Conservation (phyloP, 805 yeast species). For the Pichia nanzhaoensis region DNA sequence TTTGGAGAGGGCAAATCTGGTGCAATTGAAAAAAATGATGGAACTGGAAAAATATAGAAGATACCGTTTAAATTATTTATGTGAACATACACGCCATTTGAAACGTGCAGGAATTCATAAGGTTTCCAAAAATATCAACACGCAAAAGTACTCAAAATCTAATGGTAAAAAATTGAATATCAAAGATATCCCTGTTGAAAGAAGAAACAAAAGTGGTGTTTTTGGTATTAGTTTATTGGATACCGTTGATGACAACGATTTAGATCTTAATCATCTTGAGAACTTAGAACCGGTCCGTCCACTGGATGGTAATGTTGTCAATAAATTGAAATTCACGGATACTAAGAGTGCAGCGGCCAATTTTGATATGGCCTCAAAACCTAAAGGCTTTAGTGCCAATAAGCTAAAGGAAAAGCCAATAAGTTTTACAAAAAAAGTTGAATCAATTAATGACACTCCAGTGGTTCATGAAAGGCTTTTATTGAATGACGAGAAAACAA, state of each 20-base stretch:
- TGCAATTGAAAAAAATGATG: conserved; percentile 31
- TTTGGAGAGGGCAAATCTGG: conserved; percentile 27
- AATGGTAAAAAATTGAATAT: neutral
- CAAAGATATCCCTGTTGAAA: conserved; percentile 16
- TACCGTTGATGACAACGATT: conserved; percentile 12
- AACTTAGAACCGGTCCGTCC: conserved; percentile 2
- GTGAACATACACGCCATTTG: conserved; percentile 27
- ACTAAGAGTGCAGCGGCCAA: conserved; percentile 8
- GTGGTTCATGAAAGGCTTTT: too few species aligned
- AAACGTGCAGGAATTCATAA: conserved; percentile 9
- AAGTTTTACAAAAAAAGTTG: neutral
- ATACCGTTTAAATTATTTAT: conserved; percentile 39
- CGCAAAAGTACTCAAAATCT: conserved; percentile 9
- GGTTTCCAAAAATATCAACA: conserved; percentile 4
- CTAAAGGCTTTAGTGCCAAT: conserved; percentile 8
- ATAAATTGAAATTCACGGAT: conserved; percentile 23
- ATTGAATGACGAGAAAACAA: neutral
- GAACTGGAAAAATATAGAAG: conserved; percentile 40
- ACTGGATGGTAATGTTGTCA: conserved; percentile 4
- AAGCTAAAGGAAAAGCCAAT: neutral
- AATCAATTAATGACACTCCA: neutral
- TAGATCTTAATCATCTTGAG: conserved; percentile 12
- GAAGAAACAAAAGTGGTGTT: conserved; percentile 22
- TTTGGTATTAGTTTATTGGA: conserved; percentile 19
- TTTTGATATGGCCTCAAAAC: conserved; percentile 15